These are phyloP conservation scores for Echinochloa phyllopogon DNA, from an alignment of 176 grass and related monocot genomes.

Conservation along the genomic window DNA sequence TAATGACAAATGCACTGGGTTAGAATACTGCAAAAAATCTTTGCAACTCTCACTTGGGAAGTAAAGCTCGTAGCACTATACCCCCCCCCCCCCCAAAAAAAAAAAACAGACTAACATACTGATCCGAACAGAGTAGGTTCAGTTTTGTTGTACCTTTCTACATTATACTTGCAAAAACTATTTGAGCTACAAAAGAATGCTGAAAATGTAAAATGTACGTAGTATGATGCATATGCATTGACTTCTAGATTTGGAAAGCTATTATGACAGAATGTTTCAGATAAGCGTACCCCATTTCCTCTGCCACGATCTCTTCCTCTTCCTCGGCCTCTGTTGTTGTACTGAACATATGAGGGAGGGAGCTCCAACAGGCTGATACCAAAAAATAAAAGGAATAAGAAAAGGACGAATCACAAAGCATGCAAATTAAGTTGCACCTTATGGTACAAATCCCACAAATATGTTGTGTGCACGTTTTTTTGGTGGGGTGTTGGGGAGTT, in stretches of 20 bases:
- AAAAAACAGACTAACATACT: background rate
- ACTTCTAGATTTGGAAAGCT: conserved; percentile 4
- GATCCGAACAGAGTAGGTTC: background rate
- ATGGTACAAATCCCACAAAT: background rate
- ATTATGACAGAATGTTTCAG: background rate
- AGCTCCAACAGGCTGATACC: conserved; percentile 64
- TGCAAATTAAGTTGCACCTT: background rate
- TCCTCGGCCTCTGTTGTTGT: conserved; percentile 74
- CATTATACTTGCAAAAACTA: background rate
- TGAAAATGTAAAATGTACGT: background rate
- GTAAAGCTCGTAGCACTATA: background rate
- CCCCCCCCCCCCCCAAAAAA: no score
- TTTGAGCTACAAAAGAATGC: conserved; percentile 7
- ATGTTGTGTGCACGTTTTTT: background rate
- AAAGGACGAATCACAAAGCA: conserved; percentile 15
- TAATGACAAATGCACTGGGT: background rate
- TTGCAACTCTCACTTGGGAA: background rate
- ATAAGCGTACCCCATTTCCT: conserved; percentile 65
- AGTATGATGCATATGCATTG: no score
- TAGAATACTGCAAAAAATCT: background rate
- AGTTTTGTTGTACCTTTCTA: background rate
- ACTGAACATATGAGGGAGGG: conserved; percentile 49
- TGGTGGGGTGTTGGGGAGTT: background rate
- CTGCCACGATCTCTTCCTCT: conserved; percentile 83
- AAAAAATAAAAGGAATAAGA: conserved; percentile 39